Percentiles rank a stretch among this genome's conserved stretches.
These are phyloP conservation scores for Penicillium sp. DNA, from an alignment of 2,329 filamentous ascomycete genomes.

Conservation along the genomic window DNA sequence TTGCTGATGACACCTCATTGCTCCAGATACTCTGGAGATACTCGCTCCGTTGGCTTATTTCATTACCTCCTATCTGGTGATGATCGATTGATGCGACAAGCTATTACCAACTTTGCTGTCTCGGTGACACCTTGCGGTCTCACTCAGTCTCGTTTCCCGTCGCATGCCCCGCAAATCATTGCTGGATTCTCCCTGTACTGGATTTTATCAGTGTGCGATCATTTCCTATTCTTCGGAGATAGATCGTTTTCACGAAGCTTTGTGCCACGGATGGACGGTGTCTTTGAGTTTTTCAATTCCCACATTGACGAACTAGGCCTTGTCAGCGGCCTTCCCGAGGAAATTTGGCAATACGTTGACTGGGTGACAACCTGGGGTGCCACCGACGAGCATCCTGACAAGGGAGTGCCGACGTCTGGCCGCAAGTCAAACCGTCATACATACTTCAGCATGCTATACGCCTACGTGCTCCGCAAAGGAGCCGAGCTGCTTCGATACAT, in stretches of 20 bases:
- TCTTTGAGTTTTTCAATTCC: conserved; percentile 27
- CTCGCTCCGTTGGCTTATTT: conserved; percentile 30
- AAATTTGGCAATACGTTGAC: conserved; percentile 39
- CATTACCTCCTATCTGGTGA: conserved; percentile 37
- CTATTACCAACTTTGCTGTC: conserved; percentile 35
- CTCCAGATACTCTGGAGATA: conserved; percentile 28
- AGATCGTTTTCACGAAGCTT: conserved; percentile 23
- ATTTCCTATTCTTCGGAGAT: conserved; percentile 35
- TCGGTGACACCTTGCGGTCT: conserved; percentile 31
- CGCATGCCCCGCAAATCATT: conserved; percentile 33
- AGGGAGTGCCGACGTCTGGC: conserved; percentile 44
- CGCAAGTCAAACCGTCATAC: conserved; percentile 41
- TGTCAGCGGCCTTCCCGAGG: conserved; percentile 24
- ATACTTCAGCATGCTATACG: conserved; percentile 46
- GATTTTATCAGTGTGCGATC: conserved; percentile 35
- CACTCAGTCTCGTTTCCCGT: conserved; percentile 34
- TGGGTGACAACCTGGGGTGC: conserved; percentile 37
- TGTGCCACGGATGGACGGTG: conserved; percentile 26
- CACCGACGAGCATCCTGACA: conserved; percentile 34
- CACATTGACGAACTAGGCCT: conserved; percentile 24
- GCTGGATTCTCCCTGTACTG: conserved; percentile 37
- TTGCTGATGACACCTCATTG: neutral
- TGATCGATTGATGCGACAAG: conserved; percentile 35
- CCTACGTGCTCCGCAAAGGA: conserved; percentile 37
- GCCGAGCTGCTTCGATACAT: conserved; percentile 36